Evolutionary conservation across 2,329 filamentous ascomycete species (phyloP), one percentile per base, ranked within the genome.

Genomic region (Rutstroemia sp.): DNA sequence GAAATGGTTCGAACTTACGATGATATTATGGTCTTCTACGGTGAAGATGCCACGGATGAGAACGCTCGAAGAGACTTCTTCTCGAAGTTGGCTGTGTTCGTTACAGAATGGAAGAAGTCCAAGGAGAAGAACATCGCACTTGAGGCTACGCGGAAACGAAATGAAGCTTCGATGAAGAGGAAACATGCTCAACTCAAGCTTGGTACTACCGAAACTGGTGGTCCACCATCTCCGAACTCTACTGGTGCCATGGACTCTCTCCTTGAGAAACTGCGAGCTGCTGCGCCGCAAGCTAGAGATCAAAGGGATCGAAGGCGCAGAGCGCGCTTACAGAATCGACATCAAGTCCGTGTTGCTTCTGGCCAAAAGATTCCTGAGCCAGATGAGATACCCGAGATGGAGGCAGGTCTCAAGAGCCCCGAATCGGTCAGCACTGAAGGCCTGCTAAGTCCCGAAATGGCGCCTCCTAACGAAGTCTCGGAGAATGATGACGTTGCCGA

Each of bases 21-120:
- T 68, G 91, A 96, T 70, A 96, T 97, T 65, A 91, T 97, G 86
- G 81, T 86, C 5, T 96, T 96, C 73, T 97, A 96, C 70, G 94
- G 94, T 62, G 94, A 99, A 75, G 94, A 99, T 68, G 85, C 88
- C 41, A 79, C 81, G 12, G 94, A 99, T 70, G 94, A 97, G 53
- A 95, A 90, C 67, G 88, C 92, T n/a, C 81, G 92, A 57, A 82
- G 94, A 61, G 92, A 96, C 65, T 99, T 99, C 80, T 99, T 99
- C 70, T 78, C 86, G 62, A 97, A 97, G 77, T 80, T 99, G 66
- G 91, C 92, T 19, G 79, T 84, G 54, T 99, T 99, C 75, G 82
- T 99, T 65, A 76, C 79, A 34, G 94, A 97, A 71, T 99, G 94
- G 89, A 96, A 92, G 87, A 92, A 87, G 81, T 95, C 91, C 34